Evolutionary conservation across 108 stramenopile genomes (phyloP), one percentile per base, ranked within the genome.

Genomic region (Fistulifera pelliculosa): DNA sequence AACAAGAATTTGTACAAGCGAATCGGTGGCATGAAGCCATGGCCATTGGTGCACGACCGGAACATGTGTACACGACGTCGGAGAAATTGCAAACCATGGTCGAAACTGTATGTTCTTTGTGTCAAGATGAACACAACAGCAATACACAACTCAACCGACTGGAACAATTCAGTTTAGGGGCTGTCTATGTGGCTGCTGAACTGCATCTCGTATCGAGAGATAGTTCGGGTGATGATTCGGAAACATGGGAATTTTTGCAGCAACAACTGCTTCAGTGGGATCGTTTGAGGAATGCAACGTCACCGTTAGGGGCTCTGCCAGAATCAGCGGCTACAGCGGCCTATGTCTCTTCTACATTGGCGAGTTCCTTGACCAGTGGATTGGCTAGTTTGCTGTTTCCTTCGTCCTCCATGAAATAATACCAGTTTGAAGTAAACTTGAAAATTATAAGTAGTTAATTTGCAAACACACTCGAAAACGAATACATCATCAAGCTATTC

Each of bases 21-120:
- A 41, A 58, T 22, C 61, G 71, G 61, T 93, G 91, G 91, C 87
- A 88, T 47, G 69, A 84, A 42, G 87, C 73, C 15, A 87, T 93
- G 85, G 91, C 91, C 1, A 49, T 93, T 58, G 87, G 91, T 14
- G 68, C 86, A 24, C 68, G 57, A 68, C 81, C 65, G 16, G 24
- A 48, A 12, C 6, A 49, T 31, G 58, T 54, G 43, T 39, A 55
- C 19, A 80, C 82, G 1, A 71, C 84, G 6, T 58, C 52, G 35
- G 75, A 70, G 22, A 69, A 70, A 45, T 53, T 92, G 21, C 70
- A 88, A 39, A 60, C 74, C 18, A 75, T 92, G 64, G 59, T 86
- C 13, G 66, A 71, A 25, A 61, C 80, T 5, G 66, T 85, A 19
- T 23, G 16, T 25, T 17, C 38, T 10, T 23, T 25, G 52, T 24